Base-by-base conservation (phyloP, 1,284 basidiomycete genomes). In the Peniophora sp. region DNA sequence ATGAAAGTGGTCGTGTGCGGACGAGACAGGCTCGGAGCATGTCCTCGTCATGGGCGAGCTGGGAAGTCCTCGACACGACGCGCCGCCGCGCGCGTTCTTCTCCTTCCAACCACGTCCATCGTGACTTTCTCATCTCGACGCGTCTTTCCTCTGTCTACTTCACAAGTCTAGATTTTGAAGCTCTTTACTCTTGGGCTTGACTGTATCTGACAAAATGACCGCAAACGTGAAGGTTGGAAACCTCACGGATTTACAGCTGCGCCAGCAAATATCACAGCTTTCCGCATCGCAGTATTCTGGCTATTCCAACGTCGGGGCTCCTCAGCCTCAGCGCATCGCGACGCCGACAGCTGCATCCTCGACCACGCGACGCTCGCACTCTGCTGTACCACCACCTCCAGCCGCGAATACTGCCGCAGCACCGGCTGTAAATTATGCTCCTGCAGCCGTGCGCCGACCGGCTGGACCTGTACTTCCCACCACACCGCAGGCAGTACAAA, bases 401-500 rank as follows among this genome's bases (percentile, higher is more conserved):
- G 27, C 12, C 12, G 14, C 43, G 14, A 23, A 22, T 24, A 47
- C 41, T 6, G 25, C 17, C 43, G 17, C 50, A 51, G 49, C 56
- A 53, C 24, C 49, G 44, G 35, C 51, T 45, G 38, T 16, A 41
- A 5, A 6, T 20, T 41, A n/a, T 17, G 16, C n/a, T 20, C 38
- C 38, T 17, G 8, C 5, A 41, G 5, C 5, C 8, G 38, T 16
- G 41, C 50, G 39, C 17, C 48, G 78, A 51, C 73, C 75, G 8
- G 69, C 79, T 1, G 70, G 70, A 9, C 71, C 76, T 1, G 76
- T 78, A 22, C 66, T 89, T 34, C 77, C 81, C 0, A 77, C 83
- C 0, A 65, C 68, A 0, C 66, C 75, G 0, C 96, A 98, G 65
- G 93, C 89, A 0, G 68, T 84, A 19, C 79, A 83, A 56, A 88